A percentile compares a stretch with the other conserved stretches of the same genome.
These are phyloP conservation scores for Clitoria ternatea DNA, from an alignment of 306 rosid species.

Conservation along the genomic window DNA sequence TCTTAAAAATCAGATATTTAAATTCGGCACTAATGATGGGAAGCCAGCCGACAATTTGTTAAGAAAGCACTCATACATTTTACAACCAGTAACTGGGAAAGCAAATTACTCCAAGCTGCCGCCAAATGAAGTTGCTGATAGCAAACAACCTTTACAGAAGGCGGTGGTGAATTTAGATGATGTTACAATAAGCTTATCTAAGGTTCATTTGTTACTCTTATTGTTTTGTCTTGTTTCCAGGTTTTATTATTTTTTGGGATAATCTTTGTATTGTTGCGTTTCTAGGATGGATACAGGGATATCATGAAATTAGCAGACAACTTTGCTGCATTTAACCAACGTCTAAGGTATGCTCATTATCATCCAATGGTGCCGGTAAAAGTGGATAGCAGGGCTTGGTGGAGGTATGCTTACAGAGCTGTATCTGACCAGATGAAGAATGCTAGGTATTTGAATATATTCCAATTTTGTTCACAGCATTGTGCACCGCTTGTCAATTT, in stretches of 20 bases:
- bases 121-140: constrained; percentile 55
- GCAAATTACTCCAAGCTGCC: constrained; percentile 77
- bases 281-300: constrained; percentile 89
- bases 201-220: constrained; percentile 48
- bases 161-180: constrained; percentile 92
- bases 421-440: constrained; percentile 87
- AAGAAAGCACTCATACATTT: constrained; percentile 59
- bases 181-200: constrained; percentile 83
- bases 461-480: constrained; percentile 15
- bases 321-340: constrained; percentile 89
- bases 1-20: constrained; percentile 61
- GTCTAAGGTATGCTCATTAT: constrained; percentile 88
- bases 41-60: constrained; percentile 55
- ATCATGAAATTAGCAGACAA: constrained; percentile 80
- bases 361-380: constrained; percentile 77
- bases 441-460: constrained; percentile 59
- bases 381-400: constrained; percentile 78
- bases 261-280: constrained; percentile 17
- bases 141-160: constrained; percentile 73
- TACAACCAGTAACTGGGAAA: constrained; percentile 89
- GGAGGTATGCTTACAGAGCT: constrained; percentile 85
- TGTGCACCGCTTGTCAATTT: background rate
- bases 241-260: constrained; percentile 11
- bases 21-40: constrained; percentile 84
- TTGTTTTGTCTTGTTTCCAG: background rate